Evolutionary conservation across 1,139 yeast species (phyloP).

Genomic region (Candida sp.): DNA sequence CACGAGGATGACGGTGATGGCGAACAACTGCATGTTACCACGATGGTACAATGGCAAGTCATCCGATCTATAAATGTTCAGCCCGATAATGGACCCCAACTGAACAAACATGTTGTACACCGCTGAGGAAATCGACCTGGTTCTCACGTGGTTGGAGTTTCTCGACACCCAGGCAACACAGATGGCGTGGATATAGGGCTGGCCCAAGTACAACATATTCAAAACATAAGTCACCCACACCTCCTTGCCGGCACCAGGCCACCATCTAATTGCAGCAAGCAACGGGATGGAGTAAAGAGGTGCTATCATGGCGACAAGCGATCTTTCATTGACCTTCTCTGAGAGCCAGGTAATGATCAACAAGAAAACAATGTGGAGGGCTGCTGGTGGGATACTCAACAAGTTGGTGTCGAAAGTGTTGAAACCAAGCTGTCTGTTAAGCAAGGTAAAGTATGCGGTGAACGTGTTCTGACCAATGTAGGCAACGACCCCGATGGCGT

Average conservation of each 20-base stretch:
- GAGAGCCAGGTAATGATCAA: slow-evolving; percentile 42
- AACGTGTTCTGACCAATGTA: slow-evolving; percentile 50
- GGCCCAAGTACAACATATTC: slow-evolving; percentile 50
- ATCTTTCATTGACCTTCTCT: slow-evolving; percentile 40
- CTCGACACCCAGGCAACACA: slow-evolving; percentile 64
- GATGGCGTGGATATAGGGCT: slow-evolving; percentile 56
- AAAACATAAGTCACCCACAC: slow-evolving; percentile 59
- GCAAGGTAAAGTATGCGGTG: slow-evolving; percentile 16
- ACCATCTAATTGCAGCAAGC: slow-evolving; percentile 48
- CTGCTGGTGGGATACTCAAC: slow-evolving; percentile 50
- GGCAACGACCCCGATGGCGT: slow-evolving; percentile 51
- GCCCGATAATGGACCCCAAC: slow-evolving; percentile 51
- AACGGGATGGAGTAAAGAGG: slow-evolving; percentile 44
- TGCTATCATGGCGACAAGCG: slow-evolving; percentile 32
- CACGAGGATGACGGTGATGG: slow-evolving; percentile 18
- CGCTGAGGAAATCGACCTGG: slow-evolving; percentile 60
- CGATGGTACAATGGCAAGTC: slow-evolving; percentile 63
- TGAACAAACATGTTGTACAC: slow-evolving; percentile 67
- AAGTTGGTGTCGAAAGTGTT: slow-evolving; percentile 57
- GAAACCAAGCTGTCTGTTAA: slow-evolving; percentile 57
- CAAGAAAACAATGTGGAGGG: slow-evolving; percentile 27
- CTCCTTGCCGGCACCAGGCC: slow-evolving; percentile 51
- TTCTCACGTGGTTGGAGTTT: slow-evolving; percentile 61
- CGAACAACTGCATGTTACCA: slow-evolving; percentile 46
- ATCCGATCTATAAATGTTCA: slow-evolving; percentile 58